phyloP scores from a whole-genome alignment of 2,329 filamentous ascomycete genomes.

The Fusarium aywerte region DNA sequence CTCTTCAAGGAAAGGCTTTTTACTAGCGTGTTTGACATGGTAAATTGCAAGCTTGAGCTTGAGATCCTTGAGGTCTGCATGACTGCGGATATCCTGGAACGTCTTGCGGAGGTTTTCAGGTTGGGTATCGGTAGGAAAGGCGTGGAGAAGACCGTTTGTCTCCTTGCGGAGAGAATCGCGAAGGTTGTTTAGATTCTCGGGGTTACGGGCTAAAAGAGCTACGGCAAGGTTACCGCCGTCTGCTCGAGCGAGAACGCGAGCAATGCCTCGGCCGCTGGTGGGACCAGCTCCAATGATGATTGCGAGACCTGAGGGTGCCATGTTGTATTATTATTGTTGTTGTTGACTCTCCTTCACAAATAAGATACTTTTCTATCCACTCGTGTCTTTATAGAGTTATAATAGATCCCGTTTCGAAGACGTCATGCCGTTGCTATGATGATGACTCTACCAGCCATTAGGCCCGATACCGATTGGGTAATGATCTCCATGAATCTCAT shows the following conservation, averaged over 20 bases:
- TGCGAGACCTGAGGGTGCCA: constrained; percentile 61
- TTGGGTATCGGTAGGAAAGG: constrained; percentile 33
- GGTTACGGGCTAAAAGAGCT: constrained; percentile 33
- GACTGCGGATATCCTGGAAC: constrained; percentile 55
- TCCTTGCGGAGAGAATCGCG: constrained; percentile 56
- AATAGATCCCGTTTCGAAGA: neutral
- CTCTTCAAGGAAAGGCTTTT: constrained; percentile 66
- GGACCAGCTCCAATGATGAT: constrained; percentile 64
- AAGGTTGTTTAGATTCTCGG: constrained; percentile 44
- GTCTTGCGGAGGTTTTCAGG: constrained; percentile 15
- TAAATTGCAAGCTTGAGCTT: constrained; percentile 65
- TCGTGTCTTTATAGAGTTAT: neutral
- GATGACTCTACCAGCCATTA: constrained; percentile 6
- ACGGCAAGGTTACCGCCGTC: constrained; percentile 34
- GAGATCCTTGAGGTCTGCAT: constrained; percentile 59
- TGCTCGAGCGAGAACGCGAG: constrained; percentile 50
- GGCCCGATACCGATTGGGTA: constrained; percentile 2
- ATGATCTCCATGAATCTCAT: neutral
- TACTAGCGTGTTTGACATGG: constrained; percentile 65
- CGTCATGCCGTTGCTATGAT: constrained; percentile 4
- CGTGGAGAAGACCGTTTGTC: constrained; percentile 51
- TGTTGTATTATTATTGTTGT: constrained; percentile 28
- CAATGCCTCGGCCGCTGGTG: constrained; percentile 64
- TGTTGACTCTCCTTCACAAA: neutral
- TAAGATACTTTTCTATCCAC: neutral